These are phyloP conservation scores for Ilyonectria mors-panacis DNA, from an alignment of 2,329 filamentous ascomycete genomes.

Conservation along the genomic window DNA sequence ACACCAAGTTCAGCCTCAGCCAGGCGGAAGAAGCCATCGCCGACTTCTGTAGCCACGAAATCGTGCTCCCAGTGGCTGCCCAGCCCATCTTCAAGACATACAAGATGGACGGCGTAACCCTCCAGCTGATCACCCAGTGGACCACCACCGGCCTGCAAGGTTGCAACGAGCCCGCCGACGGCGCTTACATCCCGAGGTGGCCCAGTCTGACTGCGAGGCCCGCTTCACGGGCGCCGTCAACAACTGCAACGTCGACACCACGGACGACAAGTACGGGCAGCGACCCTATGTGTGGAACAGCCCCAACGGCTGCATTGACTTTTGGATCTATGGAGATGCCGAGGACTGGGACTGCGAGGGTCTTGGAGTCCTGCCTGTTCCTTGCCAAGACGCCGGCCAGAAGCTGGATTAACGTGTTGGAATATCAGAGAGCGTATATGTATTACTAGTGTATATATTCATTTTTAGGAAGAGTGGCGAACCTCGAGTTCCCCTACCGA, in stretches of 20 bases:
- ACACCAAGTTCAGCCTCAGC: slow-evolving; percentile 18
- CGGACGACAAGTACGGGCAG: slow-evolving; percentile 11
- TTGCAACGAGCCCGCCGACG: slow-evolving; percentile 9
- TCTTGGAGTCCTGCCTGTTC: slow-evolving; percentile 11
- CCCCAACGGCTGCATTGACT: slow-evolving; percentile 21
- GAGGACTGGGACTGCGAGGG: slow-evolving; percentile 17
- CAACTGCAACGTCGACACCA: slow-evolving; percentile 16
- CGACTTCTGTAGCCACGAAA: slow-evolving; percentile 12
- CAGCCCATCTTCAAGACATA: slow-evolving; percentile 8
- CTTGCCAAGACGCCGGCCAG: slow-evolving; percentile 8
- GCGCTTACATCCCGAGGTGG: not conserved
- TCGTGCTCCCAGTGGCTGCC: not conserved
- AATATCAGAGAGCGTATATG: not conserved
- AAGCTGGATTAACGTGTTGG: not conserved
- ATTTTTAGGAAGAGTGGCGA: not conserved
- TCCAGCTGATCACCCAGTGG: slow-evolving; percentile 2
- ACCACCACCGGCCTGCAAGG: slow-evolving; percentile 3
- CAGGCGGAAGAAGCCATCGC: slow-evolving; percentile 10
- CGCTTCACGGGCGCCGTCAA: slow-evolving; percentile 19
- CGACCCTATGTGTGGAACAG: slow-evolving; percentile 22
- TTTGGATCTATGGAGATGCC: slow-evolving; percentile 18
- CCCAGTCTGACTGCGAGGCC: slow-evolving; percentile 6
- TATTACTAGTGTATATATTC: not conserved
- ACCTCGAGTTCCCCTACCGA: no score
- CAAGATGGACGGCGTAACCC: slow-evolving; percentile 1